Conservation (phyloP, 768 basidiomycete genomes). For the Tricholomella constricta region DNA sequence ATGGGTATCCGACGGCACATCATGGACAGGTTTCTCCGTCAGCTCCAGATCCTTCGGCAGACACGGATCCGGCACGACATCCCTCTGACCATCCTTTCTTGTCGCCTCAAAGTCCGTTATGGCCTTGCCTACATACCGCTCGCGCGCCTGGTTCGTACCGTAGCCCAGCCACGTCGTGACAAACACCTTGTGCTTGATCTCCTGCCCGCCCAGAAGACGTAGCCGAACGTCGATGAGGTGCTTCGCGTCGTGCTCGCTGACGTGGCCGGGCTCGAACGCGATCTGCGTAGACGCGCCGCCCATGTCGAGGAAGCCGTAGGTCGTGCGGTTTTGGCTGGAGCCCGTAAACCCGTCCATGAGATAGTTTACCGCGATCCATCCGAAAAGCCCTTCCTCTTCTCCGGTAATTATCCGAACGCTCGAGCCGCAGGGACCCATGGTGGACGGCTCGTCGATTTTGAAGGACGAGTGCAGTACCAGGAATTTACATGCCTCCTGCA, state of each 20-base stretch:
- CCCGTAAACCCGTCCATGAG: constrained; percentile 93
- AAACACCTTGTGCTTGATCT: constrained; percentile 90
- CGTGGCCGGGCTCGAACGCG: constrained; percentile 86
- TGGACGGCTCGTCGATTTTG: constrained; percentile 65
- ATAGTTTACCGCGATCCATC: constrained; percentile 99
- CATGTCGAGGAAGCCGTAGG: constrained; percentile 99
- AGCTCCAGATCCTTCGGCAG: constrained; percentile 76
- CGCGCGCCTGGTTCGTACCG: constrained; percentile 95
- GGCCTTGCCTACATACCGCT: constrained; percentile 80
- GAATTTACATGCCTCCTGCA: constrained; percentile 78
- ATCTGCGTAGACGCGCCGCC: constrained; percentile 99
- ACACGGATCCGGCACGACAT: constrained; percentile 81
- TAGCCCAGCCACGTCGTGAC: constrained; percentile 99
- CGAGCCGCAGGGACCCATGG: constrained; percentile 83
- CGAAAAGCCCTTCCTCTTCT: constrained; percentile 97
- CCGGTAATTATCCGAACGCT: constrained; percentile 94
- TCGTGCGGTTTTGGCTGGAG: constrained; percentile 61
- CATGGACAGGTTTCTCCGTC: constrained; percentile 53
- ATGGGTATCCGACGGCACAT: constrained; percentile 40
- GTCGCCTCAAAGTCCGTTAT: constrained; percentile 57
- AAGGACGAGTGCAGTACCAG: constrained; percentile 78
- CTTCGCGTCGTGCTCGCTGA: constrained; percentile 53
- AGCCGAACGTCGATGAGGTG: constrained; percentile 81
- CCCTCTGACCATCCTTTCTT: constrained; percentile 28
- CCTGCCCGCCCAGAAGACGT: constrained; percentile 79